Conservation (phyloP, 2,329 filamentous ascomycete genomes). For the Ilyonectria sp. region DNA sequence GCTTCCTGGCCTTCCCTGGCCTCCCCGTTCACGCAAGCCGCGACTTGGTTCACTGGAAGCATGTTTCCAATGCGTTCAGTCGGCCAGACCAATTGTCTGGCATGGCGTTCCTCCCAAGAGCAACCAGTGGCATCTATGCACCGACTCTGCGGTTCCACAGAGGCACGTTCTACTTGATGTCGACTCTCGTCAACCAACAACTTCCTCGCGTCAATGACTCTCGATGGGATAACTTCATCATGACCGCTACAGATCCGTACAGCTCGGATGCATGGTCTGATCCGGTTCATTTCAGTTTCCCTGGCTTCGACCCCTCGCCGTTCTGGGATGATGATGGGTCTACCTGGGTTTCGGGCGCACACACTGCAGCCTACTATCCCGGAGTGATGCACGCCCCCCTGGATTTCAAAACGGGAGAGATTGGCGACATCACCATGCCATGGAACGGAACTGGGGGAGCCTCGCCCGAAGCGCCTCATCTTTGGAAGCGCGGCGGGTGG, state of each 20-base stretch:
- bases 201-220: constrained; percentile 46
- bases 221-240: constrained; percentile 52
- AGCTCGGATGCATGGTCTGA: constrained; percentile 58
- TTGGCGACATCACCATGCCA: constrained; percentile 51
- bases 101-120: constrained; percentile 37
- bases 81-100: constrained; percentile 59
- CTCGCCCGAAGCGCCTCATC: constrained; percentile 61
- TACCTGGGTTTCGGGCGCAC: constrained; percentile 56
- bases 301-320: constrained; percentile 39
- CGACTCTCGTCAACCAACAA: constrained; percentile 57
- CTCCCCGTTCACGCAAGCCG: constrained; percentile 66
- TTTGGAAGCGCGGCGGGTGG: constrained; percentile 60
- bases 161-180: constrained; percentile 61
- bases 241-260: constrained; percentile 58
- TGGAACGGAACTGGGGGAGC: constrained; percentile 62
- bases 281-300: constrained; percentile 37
- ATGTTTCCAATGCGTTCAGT: constrained; percentile 47
- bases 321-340: constrained; percentile 44
- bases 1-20: constrained; percentile 67
- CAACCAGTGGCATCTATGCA: constrained; percentile 63
- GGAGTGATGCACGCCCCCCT: constrained; percentile 48
- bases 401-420: constrained; percentile 53
- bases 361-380: constrained; percentile 36
- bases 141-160: constrained; percentile 60
- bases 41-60: constrained; percentile 65